Conservation (phyloP, 345 rosid species). For the Populus alba region DNA sequence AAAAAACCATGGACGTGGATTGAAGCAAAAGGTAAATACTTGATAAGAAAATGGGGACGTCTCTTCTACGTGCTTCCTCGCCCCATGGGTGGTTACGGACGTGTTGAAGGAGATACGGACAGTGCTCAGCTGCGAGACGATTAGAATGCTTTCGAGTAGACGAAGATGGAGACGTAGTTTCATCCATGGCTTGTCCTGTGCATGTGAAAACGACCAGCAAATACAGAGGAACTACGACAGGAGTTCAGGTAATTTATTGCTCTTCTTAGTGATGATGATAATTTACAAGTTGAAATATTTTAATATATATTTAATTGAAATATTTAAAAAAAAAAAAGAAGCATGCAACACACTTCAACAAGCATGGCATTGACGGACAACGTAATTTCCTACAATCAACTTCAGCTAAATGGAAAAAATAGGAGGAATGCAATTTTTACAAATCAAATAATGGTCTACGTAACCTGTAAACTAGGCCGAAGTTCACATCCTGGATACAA, state of each 20-base stretch:
- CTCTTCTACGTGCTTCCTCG: slow-evolving; percentile 75
- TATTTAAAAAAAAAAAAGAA: too few relatives aligned
- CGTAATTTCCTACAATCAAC: not conserved
- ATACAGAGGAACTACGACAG: not conserved
- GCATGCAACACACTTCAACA: too few relatives aligned
- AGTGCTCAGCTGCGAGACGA: slow-evolving; percentile 80
- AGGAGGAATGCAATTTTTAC: not conserved
- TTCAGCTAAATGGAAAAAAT: not conserved
- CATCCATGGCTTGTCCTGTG: slow-evolving; percentile 17
- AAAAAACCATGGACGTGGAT: not conserved
- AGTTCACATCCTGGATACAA: not conserved
- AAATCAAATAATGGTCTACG: not conserved
- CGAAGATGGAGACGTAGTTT: not conserved
- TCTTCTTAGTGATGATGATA: not conserved
- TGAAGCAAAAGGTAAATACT: slow-evolving; percentile 39
- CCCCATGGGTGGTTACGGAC: slow-evolving; percentile 97
- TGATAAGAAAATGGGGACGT: slow-evolving; percentile 88
- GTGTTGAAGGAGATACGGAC: slow-evolving; percentile 94
- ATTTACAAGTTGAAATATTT: too few relatives aligned
- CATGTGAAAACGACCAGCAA: slow-evolving; percentile 13
- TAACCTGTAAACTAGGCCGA: not conserved
- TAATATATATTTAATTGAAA: too few relatives aligned
- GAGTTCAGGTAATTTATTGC: not conserved
- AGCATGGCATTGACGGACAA: not conserved
- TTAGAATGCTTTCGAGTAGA: slow-evolving; percentile 48